phyloP scores from a whole-genome alignment of 2,329 filamentous ascomycete genomes.

The Colletotrichum sp. region DNA sequence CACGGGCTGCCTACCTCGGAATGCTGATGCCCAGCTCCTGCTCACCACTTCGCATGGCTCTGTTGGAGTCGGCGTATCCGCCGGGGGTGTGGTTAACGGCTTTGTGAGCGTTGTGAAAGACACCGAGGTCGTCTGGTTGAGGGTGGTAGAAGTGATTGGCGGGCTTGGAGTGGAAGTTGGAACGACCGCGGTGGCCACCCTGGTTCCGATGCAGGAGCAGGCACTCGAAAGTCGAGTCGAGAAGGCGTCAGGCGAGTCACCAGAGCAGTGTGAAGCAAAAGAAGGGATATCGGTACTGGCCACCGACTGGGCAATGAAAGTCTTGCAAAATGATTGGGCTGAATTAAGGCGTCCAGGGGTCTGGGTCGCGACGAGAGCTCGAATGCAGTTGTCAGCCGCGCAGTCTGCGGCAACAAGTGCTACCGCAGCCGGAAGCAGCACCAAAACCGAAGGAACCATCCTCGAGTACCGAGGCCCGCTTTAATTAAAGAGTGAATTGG shows the following conservation, averaged over 20 bases:
- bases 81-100: not conserved
- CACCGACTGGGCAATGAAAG: not conserved
- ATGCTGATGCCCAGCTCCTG: not conserved
- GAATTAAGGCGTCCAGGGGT: constrained; percentile 32
- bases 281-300: not conserved
- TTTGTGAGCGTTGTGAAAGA: not conserved
- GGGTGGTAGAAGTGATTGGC: not conserved
- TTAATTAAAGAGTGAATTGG: not conserved
- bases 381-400: constrained; percentile 39
- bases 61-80: not conserved
- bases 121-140: not conserved
- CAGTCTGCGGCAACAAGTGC: constrained; percentile 21
- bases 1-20: not conserved
- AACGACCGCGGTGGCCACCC: not conserved
- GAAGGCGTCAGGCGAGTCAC: not conserved
- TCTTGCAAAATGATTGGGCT: constrained; percentile 33
- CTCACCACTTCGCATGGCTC: not conserved
- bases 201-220: not conserved
- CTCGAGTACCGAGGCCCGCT: not conserved
- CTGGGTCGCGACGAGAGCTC: constrained; percentile 36
- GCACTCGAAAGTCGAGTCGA: not conserved
- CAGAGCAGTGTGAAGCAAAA: not conserved
- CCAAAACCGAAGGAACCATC: not conserved
- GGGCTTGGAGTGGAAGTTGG: not conserved
- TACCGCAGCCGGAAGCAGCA: not conserved